A percentile compares a stretch with the other conserved stretches of the same genome.
Conservation (phyloP, 2,329 filamentous ascomycete genomes). For the Podosphaera leucotricha region DNA sequence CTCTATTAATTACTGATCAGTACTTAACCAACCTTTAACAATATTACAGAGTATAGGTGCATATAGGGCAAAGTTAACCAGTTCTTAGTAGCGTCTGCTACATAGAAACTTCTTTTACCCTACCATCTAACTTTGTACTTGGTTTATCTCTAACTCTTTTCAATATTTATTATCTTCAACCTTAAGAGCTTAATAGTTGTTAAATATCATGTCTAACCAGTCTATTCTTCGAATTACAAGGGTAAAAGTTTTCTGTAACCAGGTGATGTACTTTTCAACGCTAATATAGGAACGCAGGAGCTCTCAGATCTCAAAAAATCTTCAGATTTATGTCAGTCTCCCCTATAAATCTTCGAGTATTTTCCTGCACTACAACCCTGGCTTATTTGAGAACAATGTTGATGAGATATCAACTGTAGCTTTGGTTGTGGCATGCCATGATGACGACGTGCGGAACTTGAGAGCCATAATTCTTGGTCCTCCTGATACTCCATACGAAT, state of each 20-base stretch:
- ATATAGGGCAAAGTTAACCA: too few relatives aligned
- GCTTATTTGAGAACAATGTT: background rate
- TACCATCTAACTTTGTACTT: too few relatives aligned
- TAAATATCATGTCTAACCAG: slow-evolving; percentile 45
- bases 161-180: too few relatives aligned
- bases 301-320: slow-evolving; percentile 65
- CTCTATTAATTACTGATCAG: too few relatives aligned
- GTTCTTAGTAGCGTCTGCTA: too few relatives aligned
- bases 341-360: background rate
- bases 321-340: slow-evolving; percentile 51
- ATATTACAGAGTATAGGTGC: too few relatives aligned
- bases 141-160: too few relatives aligned
- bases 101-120: too few relatives aligned
- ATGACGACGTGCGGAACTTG: slow-evolving; percentile 72
- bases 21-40: too few relatives aligned
- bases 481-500: slow-evolving; percentile 87
- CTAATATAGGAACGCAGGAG: slow-evolving; percentile 33
- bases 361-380: background rate
- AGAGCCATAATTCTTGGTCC: slow-evolving; percentile 77
- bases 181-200: background rate
- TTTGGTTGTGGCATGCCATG: slow-evolving; percentile 66
- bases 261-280: slow-evolving; percentile 13
- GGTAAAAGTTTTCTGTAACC: slow-evolving; percentile 23
- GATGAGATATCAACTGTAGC: slow-evolving; percentile 24
- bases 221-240: slow-evolving; percentile 73